These are phyloP conservation scores for Dipsacomyces acuminosporus DNA, from an alignment of 371 early-diverging fungal genomes.

Conservation along the genomic window DNA sequence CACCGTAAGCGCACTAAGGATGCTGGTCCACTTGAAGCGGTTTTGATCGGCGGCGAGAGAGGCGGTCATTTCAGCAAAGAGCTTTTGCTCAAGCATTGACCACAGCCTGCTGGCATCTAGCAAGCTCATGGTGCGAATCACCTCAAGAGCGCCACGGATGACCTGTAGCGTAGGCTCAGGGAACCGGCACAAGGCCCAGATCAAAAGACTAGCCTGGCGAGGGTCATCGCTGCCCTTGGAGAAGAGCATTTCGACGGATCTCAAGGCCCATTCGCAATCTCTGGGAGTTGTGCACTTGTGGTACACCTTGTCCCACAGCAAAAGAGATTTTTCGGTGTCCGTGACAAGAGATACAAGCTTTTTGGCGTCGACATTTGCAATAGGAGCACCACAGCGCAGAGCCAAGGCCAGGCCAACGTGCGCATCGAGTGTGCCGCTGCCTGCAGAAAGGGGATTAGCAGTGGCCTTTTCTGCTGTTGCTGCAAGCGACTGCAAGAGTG, in stretches of 20 bases:
- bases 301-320: constrained; percentile 78
- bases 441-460: constrained; percentile 59
- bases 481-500: constrained; percentile 46
- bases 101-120: constrained; percentile 27
- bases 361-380: constrained; percentile 12
- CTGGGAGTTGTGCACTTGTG: constrained; percentile 62
- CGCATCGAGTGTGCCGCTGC: constrained; percentile 68
- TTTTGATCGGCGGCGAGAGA: constrained; percentile 49
- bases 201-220: constrained; percentile 39
- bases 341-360: constrained; percentile 29
- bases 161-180: constrained; percentile 48
- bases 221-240: constrained; percentile 31
- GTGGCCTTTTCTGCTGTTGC: constrained; percentile 59
- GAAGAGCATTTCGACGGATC: constrained; percentile 55
- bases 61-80: constrained; percentile 50
- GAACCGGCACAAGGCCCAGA: constrained; percentile 38
- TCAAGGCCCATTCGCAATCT: constrained; percentile 72
- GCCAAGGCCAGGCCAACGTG: constrained; percentile 59
- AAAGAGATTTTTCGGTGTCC: constrained; percentile 55
- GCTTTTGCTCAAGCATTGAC: constrained; percentile 5
- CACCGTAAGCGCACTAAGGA: constrained; percentile 56
- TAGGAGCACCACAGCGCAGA: constrained; percentile 26
- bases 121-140: constrained; percentile 12
- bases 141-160: constrained; percentile 18
- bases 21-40: constrained; percentile 55